Evolutionary conservation across 164 flowering plant genomes (phyloP).

Genomic region (Tetrastigma voinierianum): DNA sequence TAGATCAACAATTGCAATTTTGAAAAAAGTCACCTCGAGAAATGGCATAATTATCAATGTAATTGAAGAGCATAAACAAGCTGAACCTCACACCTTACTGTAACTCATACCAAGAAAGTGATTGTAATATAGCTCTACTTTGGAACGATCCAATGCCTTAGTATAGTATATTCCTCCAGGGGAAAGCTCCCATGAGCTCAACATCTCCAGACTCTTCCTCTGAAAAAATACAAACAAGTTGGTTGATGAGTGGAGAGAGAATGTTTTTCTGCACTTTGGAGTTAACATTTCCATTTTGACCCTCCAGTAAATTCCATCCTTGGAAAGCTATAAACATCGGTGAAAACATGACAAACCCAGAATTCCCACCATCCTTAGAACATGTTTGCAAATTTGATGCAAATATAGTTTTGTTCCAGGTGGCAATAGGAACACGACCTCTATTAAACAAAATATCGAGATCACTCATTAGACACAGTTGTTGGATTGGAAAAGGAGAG

Average conservation of each 20-base stretch:
- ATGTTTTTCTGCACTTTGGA: conserved; percentile 21
- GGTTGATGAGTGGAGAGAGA: conserved; percentile 34
- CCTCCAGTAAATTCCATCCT: conserved; percentile 55
- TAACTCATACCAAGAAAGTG: conserved; percentile 89
- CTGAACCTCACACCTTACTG: conserved; percentile 74
- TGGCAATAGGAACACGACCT: conserved; percentile 68
- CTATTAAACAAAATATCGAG: conserved; percentile 58
- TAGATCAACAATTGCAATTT: background rate
- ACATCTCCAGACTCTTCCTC: conserved; percentile 63
- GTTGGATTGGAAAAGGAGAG: conserved; percentile 84
- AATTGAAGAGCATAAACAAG: too few relatives aligned
- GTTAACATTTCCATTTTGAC: conserved; percentile 29
- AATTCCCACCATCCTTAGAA: too few relatives aligned
- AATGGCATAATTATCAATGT: background rate
- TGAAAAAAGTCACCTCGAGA: background rate
- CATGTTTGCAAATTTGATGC: conserved; percentile 50
- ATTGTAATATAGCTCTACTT: conserved; percentile 80
- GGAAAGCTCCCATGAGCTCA: conserved; percentile 87
- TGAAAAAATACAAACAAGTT: conserved; percentile 57
- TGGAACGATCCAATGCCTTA: conserved; percentile 85
- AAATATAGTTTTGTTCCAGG: conserved; percentile 55
- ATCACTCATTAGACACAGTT: too few relatives aligned
- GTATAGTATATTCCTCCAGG: conserved; percentile 78
- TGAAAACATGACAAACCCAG: conserved; percentile 64
- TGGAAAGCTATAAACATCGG: conserved; percentile 50